A percentile compares a stretch with the other conserved stretches of the same genome.
phyloP scores from a whole-genome alignment of 306 rosid species.

The Vigna angularis region DNA sequence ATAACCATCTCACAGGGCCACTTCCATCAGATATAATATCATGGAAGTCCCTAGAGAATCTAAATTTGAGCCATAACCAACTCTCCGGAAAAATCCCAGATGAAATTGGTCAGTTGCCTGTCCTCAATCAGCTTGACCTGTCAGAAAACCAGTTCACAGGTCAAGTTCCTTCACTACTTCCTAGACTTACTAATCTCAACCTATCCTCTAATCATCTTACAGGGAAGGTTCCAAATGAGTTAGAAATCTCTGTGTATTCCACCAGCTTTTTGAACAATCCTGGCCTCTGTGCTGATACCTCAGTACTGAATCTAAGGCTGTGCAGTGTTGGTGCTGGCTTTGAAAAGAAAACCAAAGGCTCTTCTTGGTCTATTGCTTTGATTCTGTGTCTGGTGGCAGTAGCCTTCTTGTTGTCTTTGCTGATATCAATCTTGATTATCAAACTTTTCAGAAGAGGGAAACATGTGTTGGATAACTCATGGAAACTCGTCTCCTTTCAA shows the following conservation, averaged over 20 bases:
- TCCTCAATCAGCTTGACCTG: slow-evolving; percentile 62
- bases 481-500: slow-evolving; percentile 79
- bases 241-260: slow-evolving; percentile 51
- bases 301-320: slow-evolving; percentile 38
- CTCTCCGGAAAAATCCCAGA: slow-evolving; percentile 62
- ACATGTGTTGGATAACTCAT: slow-evolving; percentile 46
- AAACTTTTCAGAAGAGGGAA: slow-evolving; percentile 45
- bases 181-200: slow-evolving; percentile 41
- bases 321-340: slow-evolving; percentile 46
- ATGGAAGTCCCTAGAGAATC: slow-evolving; percentile 53
- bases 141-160: slow-evolving; percentile 77
- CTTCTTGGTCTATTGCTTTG: slow-evolving; percentile 55
- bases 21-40: slow-evolving; percentile 58
- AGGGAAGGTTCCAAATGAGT: slow-evolving; percentile 59
- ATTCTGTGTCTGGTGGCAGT: slow-evolving; percentile 46
- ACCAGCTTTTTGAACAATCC: slow-evolving; percentile 74
- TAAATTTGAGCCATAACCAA: slow-evolving; percentile 59
- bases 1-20: slow-evolving; percentile 56
- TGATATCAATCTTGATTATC: slow-evolving; percentile 38
- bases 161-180: slow-evolving; percentile 54
- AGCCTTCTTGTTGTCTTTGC: slow-evolving; percentile 31
- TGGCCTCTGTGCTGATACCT: slow-evolving; percentile 60
- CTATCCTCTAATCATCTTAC: slow-evolving; percentile 57
- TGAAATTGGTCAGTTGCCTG: slow-evolving; percentile 47
- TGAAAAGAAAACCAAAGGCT: slow-evolving; percentile 45